Evolutionary conservation across 2,329 filamentous ascomycete species (phyloP), one percentile per base, ranked within the genome.

Genomic region (Leptographium lundbergii): DNA sequence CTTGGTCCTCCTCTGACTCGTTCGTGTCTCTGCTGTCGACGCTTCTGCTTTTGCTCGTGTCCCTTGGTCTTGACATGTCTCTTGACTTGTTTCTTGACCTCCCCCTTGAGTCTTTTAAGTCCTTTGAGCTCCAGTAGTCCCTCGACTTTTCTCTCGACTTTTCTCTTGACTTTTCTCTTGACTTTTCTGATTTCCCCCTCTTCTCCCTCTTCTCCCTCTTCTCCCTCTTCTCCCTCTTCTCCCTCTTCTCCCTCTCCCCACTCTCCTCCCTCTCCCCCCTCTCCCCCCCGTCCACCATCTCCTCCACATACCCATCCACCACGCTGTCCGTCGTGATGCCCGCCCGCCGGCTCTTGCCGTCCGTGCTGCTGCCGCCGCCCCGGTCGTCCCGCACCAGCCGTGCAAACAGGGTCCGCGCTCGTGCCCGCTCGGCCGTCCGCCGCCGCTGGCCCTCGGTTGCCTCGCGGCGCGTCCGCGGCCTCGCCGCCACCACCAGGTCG

Each of bases 401-500:
- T 14, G 65, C 59, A 62, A 80, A 77, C 17, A 72, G 64, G 2
- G 56, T 63, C 58, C 68, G 67, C 1, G 76, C 75, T 63, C 67
- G 67, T 13, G 67, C 66, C 27, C 68, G 67, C 68, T 77, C 71
- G 24, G 73, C 69, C 13, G 67, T 64, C 47, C 70, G 62, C 56
- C 66, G 64, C 22, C 63, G 61, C 17, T 63, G 63, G 13, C 71
- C 71, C 48, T 72, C 69, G 68, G 66, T 2, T 65, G 64, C 47
- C 25, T 64, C 61, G 19, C 65, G 63, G 14, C 62, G 58, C 24
- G 67, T 64, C 25, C 65, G 61, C 32, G 72, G 65, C n/a, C 67
- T 64, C 47, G 68, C 65, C 0, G 77, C 75, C 25, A 84, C 66
- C 29, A 73, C 68, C 45, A 96, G 72, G 69, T 95, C 89, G 7